A percentile compares a stretch with the other conserved stretches of the same genome.
Evolutionary conservation across 345 rosid genomes (phyloP).

Genomic region (Excoecaria cochinchinensis): DNA sequence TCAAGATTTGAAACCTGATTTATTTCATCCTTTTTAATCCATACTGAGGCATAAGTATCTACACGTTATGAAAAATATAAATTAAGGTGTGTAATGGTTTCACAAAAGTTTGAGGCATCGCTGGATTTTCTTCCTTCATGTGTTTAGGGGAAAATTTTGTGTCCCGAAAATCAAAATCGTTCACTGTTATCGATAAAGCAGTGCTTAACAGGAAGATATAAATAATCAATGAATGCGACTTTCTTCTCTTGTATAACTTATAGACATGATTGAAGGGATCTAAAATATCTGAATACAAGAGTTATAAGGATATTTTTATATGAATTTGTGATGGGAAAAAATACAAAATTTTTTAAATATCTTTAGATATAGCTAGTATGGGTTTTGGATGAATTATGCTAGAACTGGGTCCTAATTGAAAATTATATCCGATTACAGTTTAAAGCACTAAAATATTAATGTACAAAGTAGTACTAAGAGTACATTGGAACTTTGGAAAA

Average conservation of each 20-base stretch:
- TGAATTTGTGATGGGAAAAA: neutral
- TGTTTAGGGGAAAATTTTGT: neutral
- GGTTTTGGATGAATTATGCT: neutral
- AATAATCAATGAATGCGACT: neutral
- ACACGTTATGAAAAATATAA: neutral
- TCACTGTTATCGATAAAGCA: neutral
- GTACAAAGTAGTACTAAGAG: conserved; percentile 7
- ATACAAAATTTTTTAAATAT: neutral
- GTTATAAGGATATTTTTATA: neutral
- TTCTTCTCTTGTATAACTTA: neutral
- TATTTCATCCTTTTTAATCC: neutral
- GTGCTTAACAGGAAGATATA: neutral
- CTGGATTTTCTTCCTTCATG: no score
- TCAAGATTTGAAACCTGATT: no score
- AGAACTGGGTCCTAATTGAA: conserved; percentile 5
- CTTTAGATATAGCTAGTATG: neutral
- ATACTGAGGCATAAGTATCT: neutral
- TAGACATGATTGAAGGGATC: neutral
- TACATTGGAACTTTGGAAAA: conserved; percentile 5
- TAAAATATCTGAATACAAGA: neutral
- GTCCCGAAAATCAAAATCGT: neutral
- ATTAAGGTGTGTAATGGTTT: neutral
- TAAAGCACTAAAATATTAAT: neutral
- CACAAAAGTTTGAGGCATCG: neutral
- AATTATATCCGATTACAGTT: conserved; percentile 3